Percentiles rank a stretch among this genome's conserved stretches.
phyloP scores from a whole-genome alignment of 352 stramenopile genomes.

The Globisporangium cystogenes region DNA sequence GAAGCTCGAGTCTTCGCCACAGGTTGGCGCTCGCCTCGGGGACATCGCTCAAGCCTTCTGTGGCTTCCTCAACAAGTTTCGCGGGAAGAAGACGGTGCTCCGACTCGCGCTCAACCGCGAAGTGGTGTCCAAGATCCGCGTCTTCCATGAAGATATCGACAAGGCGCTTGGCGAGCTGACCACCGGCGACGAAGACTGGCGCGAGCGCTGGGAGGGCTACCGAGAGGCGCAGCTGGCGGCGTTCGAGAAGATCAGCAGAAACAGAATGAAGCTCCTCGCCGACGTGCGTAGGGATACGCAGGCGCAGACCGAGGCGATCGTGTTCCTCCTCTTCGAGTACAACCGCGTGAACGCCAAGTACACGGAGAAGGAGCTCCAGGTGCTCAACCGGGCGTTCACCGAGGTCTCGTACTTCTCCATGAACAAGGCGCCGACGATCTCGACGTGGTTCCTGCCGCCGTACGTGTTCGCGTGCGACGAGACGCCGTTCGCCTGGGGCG shows the following conservation, averaged over 20 bases:
- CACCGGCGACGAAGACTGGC: neutral
- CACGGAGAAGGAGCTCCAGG: neutral
- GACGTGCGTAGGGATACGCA: neutral
- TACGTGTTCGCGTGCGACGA: conserved; percentile 3
- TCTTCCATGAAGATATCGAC: neutral
- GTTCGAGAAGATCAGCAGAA: neutral
- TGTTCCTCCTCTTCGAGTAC: conserved; percentile 4
- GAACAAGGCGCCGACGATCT: neutral
- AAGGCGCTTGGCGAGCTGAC: neutral
- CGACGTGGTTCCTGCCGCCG: conserved; percentile 5
- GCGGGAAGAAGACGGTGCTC: neutral
- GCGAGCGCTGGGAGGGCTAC: neutral
- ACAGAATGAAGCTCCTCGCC: neutral
- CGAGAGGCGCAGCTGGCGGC: neutral
- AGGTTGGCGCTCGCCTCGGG: neutral
- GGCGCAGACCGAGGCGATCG: conserved; percentile 3
- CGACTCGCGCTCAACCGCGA: neutral
- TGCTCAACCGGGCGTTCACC: conserved; percentile 3
- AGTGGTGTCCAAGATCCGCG: neutral
- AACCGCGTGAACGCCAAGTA: neutral
- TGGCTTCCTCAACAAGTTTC: neutral
- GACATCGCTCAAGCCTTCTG: neutral
- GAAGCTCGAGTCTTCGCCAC: neutral
- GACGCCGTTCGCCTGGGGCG: neutral
- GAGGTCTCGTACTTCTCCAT: neutral